Conservation (phyloP, 179 eudicot species). For the Gypsophila paniculata region DNA sequence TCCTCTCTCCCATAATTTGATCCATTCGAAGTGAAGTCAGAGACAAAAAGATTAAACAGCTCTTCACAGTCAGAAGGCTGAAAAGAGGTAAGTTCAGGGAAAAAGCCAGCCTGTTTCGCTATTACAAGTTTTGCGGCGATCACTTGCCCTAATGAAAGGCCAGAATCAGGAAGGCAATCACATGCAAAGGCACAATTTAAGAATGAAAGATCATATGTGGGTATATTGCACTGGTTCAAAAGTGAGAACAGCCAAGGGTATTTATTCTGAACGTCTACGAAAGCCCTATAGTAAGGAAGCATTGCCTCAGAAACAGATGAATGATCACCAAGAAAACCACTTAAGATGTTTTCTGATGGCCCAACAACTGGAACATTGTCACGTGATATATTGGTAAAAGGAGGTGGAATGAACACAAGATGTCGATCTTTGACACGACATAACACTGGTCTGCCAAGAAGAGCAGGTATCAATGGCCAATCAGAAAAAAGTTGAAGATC, state of each 20-base stretch:
- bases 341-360: conserved; percentile 29
- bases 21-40: conserved; percentile 64
- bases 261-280: conserved; percentile 39
- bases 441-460: conserved; percentile 86
- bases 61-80: conserved; percentile 65
- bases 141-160: conserved; percentile 69
- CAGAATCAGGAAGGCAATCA: conserved; percentile 59
- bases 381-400: conserved; percentile 30
- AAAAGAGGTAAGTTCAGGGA: conserved; percentile 67
- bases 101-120: conserved; percentile 82
- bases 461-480: conserved; percentile 98
- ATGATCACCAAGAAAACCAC: conserved; percentile 34
- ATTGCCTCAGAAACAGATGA: conserved; percentile 40
- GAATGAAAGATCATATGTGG: conserved; percentile 70
- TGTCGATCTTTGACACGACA: conserved; percentile 87
- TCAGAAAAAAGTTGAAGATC: conserved; percentile 80
- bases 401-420: conserved; percentile 81
- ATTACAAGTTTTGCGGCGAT: conserved; percentile 78
- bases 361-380: conserved; percentile 28
- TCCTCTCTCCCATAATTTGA: conserved; percentile 62
- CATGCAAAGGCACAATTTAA: conserved; percentile 69
- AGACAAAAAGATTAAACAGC: conserved; percentile 66
- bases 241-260: conserved; percentile 86
- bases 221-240: conserved; percentile 91
- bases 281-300: conserved; percentile 48